Evolutionary conservation across 1,139 yeast species (phyloP), one percentile per base, ranked within the genome.

Genomic region (Yamadazyma mexicana): DNA sequence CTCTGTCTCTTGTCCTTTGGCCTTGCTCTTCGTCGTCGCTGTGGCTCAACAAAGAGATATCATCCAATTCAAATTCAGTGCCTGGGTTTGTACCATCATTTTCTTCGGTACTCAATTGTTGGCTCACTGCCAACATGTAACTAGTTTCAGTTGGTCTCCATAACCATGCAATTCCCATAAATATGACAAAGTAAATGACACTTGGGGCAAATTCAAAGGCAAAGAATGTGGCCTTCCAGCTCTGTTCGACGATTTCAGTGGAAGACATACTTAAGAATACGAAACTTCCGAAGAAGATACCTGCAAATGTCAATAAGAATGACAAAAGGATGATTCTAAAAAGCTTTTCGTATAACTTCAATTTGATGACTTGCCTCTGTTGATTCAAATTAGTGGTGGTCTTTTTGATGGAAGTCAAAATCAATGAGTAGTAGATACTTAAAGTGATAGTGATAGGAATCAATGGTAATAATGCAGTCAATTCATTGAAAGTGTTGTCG

Each of bases 121-220:
- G 89, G 3, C 97, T 88, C 51, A 91, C 91, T 15, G 98, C 98
- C 59, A 92, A 78, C 79, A 95, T 83, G 55, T 91, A 85, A 48
- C 96, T 89, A 31, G 96, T 88, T 54, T 87, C 95, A 0, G 98
- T 91, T 36, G 98, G 98, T 63, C 98, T 81, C 98, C 98, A 94
- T 49, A 92, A 78, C 72, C 89, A 82, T 10, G 96, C 87, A 51
- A 94, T 74, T 6, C 91, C 80, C 57, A 86, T 77, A 61, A 92
- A 91, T 34, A 91, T 91, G 34, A 83, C 64, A 58, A 86, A 88
- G 65, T 88, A 94, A 12, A 91, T 84, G 34, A 88, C 77, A 44
- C 95, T 83, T 29, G 97, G 95, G 96, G 98, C 89, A 66, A 95
- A 94, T 52, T 92, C 97, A 38, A 85, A 77, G 42, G 89, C 64